Base-by-base conservation (phyloP, 2,329 filamentous ascomycete genomes). In the Colletotrichum noveboracense region DNA sequence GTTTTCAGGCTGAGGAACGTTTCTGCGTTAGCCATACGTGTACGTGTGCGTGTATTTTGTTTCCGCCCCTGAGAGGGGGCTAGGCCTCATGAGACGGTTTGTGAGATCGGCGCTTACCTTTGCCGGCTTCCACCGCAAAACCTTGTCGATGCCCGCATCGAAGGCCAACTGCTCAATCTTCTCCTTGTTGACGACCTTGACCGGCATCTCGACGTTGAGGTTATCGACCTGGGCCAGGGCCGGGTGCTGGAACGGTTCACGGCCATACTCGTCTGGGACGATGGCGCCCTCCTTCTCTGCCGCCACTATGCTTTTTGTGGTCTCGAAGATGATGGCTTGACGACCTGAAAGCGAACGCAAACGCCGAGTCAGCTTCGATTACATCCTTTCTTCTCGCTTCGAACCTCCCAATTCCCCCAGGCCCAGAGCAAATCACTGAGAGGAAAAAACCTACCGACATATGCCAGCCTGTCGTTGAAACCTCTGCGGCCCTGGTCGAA, bases 401-500 rank as follows among this genome's bases (percentile, higher is more conserved):
- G 13, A 21, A 24, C 7, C 12, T n/a, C n/a, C 61, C 61, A 10
- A 26, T 18, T 43, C 34, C 10, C 24, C 34, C 0, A 64, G 34
- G 1, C n/a, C 61, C 34, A 21, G 43, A 52, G 10, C 38, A 64
- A 43, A 34, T 61, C 18, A 34, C 30, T 16, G 8, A 43, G 58
- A 32, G 4, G 14, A n/a, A 13, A n/a, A 24, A 24, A 80, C 86
- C 62, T 90, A 97, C 95, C 96, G 70, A 98, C 88, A 82, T 95
- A 96, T n/a, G 96, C 95, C 84, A 99, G 88, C 77, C 95, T 92
- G 81, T 98, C 96, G 84, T 99, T 99, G 87, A 96, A 98, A 1
- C 96, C 96, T 88, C 96, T 93, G 81, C 95, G 90, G 68, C 96
- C 97, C 82, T 98, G 96, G 83, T 99, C 96, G 82, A 98, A 98